Conservation (phyloP, 805 yeast genomes). For the Debaryomyces tyrocola region DNA sequence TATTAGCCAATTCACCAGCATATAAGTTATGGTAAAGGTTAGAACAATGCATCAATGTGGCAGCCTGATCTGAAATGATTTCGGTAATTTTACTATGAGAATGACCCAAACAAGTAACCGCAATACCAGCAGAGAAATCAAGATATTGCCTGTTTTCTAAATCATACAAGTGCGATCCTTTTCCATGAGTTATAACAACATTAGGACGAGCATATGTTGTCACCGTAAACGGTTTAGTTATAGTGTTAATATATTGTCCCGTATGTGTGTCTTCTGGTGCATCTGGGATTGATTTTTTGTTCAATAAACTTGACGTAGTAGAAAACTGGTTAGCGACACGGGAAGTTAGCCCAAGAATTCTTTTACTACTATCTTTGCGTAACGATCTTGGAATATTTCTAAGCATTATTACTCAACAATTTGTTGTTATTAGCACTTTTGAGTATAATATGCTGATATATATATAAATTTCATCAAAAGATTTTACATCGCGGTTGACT, state of each 20-base stretch:
- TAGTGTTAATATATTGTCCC: constrained; percentile 43
- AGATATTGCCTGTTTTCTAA: constrained; percentile 73
- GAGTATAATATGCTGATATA: too few relatives aligned
- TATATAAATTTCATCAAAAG: constrained; percentile 9
- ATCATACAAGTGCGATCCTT: constrained; percentile 81
- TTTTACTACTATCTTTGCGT: not conserved
- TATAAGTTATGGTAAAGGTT: constrained; percentile 83
- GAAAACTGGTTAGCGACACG: constrained; percentile 1
- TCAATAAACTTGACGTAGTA: not conserved
- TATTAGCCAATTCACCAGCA: constrained; percentile 75
- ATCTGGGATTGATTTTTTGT: constrained; percentile 15
- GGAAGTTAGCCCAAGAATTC: not conserved
- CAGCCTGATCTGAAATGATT: constrained; percentile 70
- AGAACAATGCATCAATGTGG: constrained; percentile 75
- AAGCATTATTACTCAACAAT: constrained; percentile 7
- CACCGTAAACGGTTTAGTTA: constrained; percentile 56
- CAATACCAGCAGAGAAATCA: constrained; percentile 95
- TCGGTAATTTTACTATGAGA: constrained; percentile 71
- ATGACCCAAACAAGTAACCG: constrained; percentile 95
- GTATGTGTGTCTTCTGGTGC: constrained; percentile 33
- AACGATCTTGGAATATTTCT: constrained; percentile 6
- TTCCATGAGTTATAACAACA: constrained; percentile 74
- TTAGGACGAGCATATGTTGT: constrained; percentile 82
- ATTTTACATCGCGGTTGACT: constrained; percentile 37
- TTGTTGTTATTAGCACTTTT: too few relatives aligned